These are phyloP conservation scores for Annona squamosa DNA, from an alignment of 164 flowering plant genomes.

Conservation along the genomic window DNA sequence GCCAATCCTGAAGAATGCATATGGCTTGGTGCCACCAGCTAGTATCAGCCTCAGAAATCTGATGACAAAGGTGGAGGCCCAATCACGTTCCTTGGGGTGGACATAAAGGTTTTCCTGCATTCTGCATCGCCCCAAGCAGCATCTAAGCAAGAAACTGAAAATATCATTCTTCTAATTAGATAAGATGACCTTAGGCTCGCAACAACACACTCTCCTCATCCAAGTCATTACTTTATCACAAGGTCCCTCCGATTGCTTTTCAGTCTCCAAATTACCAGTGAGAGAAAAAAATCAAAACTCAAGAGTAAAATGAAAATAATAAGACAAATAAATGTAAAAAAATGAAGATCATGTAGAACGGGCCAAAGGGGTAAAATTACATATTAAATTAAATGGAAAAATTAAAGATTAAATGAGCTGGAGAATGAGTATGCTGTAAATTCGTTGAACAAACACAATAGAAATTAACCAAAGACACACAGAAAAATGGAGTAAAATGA, in stretches of 20 bases:
- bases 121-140: neutral
- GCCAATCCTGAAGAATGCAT: neutral
- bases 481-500: too few species aligned
- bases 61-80: neutral
- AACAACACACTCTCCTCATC: slow-evolving; percentile 30
- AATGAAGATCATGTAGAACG: neutral
- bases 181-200: slow-evolving; percentile 29
- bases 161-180: neutral
- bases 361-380: too few species aligned
- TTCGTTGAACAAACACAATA: too few species aligned
- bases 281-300: slow-evolving; percentile 9
- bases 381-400: too few species aligned
- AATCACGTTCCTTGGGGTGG: neutral
- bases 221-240: slow-evolving; percentile 5
- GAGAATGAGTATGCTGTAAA: too few species aligned
- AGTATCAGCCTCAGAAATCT: neutral
- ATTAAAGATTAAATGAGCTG: too few species aligned
- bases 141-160: neutral
- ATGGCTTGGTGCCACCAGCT: neutral
- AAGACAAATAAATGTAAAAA: neutral
- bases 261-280: slow-evolving; percentile 15
- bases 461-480: too few species aligned
- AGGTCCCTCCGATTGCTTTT: slow-evolving; percentile 16
- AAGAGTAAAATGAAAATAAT: slow-evolving; percentile 1
- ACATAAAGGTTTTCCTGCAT: neutral